Base-by-base conservation (phyloP, 192 early-diverging fungal species). In the Rhizophagus prolifer region DNA sequence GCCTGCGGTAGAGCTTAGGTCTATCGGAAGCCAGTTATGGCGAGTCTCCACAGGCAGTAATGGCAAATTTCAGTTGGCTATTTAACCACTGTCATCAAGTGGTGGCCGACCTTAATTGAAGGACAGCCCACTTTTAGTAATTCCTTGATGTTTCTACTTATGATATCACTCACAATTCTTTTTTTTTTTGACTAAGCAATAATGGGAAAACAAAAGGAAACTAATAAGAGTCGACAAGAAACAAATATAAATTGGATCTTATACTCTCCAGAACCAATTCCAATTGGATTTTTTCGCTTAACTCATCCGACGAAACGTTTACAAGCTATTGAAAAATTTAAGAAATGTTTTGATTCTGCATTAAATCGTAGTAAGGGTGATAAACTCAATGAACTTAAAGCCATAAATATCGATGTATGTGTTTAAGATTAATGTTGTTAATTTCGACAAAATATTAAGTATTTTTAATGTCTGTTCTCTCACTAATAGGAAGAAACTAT, bases 1-100 rank as follows among this genome's bases (percentile, higher is more conserved):
- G 41, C 10, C 75, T 69, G 75, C 65, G 75, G 23, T 68, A 76
- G 75, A 21, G 75, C 26, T 69, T 38, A 47, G 36, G 9, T 14
- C 75, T 76, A 44, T 69, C 44, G 38, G 75, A 68, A 76, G 64
- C 75, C 64, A 76, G 54, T 46, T 64, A 68, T 76, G 64, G 75
- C 75, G 64, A 76, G 75, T 76, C 75, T n/a, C n/a, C n/a, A n/a
- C n/a, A n/a, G n/a, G n/a, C n/a, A n/a, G n/a, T n/a, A n/a, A n/a
- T n/a, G n/a, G n/a, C n/a, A n/a, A n/a, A n/a, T n/a, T n/a, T n/a
- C n/a, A n/a, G n/a, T n/a, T n/a, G n/a, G n/a, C n/a, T n/a, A n/a
- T n/a, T n/a, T n/a, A n/a, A n/a, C n/a, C n/a, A n/a, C n/a, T n/a
- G 21, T 64, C 64, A 68, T 50, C 38, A 21, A 76, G 75, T 54